Evolutionary conservation across 169 alveolate species (phyloP).

Genomic region (Plasmodium cynomolgi): DNA sequence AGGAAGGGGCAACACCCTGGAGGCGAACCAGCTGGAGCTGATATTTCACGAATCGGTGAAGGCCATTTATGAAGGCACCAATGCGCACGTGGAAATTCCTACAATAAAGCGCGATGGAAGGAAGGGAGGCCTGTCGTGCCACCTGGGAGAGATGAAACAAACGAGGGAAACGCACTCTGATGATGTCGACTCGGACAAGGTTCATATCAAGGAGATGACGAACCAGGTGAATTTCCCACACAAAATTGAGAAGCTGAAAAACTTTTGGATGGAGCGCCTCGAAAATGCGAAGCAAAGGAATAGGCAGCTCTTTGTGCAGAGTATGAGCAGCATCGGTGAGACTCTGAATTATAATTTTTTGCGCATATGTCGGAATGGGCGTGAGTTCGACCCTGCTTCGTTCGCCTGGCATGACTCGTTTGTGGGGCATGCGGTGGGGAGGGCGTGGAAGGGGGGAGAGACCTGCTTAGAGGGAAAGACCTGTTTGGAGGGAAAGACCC

Average conservation of each 20-base stretch:
- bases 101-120: neutral
- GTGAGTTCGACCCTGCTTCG: neutral
- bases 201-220: neutral
- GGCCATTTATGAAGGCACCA: slow-evolving; percentile 33
- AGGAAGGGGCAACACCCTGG: neutral
- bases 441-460: neutral
- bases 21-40: neutral
- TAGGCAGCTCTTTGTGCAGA: slow-evolving; percentile 12
- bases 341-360: slow-evolving; percentile 24
- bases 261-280: neutral
- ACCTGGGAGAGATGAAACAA: neutral
- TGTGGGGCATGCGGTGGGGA: slow-evolving; percentile 1
- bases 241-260: slow-evolving; percentile 10
- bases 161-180: neutral
- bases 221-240: neutral
- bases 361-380: neutral
- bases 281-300: slow-evolving; percentile 13
- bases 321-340: slow-evolving; percentile 11
- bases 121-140: neutral
- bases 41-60: slow-evolving; percentile 27
- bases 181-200: neutral
- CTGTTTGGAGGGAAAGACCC: no score
- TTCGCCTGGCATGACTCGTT: slow-evolving; percentile 41
- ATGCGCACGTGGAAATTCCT: slow-evolving; percentile 47
- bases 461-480: neutral